Conservation (phyloP, 2,329 filamentous ascomycete genomes). For the Colletotrichum trifolii region DNA sequence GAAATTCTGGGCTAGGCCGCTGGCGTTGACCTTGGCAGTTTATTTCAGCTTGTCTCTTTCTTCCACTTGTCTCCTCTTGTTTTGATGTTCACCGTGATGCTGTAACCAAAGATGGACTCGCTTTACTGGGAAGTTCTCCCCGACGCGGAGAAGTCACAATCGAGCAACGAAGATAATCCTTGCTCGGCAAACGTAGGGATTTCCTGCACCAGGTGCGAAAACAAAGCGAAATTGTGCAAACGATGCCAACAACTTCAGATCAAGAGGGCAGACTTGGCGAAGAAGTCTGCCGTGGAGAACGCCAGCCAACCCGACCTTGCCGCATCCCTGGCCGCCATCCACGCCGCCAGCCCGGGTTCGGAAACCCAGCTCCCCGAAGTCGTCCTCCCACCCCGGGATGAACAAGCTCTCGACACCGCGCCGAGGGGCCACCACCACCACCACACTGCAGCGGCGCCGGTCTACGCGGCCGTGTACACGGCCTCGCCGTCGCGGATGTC, state of each 20-base stretch:
- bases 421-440: background rate
- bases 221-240: background rate
- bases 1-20: background rate
- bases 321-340: background rate
- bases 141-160: background rate
- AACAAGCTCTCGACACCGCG: background rate
- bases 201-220: slow-evolving; percentile 9
- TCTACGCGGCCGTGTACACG: slow-evolving; percentile 19
- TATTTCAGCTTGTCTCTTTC: background rate
- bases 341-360: background rate
- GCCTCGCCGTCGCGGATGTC: slow-evolving; percentile 31
- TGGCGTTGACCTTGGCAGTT: background rate
- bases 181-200: background rate
- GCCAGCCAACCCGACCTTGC: background rate
- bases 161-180: background rate
- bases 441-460: background rate
- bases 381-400: background rate
- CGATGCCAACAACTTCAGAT: background rate
- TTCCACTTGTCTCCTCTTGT: accelerated
- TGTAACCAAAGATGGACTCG: slow-evolving; percentile 9
- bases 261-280: background rate
- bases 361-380: slow-evolving; percentile 9
- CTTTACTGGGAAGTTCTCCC: slow-evolving; percentile 10
- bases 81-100: too few relatives aligned
- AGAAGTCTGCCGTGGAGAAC: slow-evolving; percentile 6